These are phyloP conservation scores for Paramecium caudatum DNA, from an alignment of 73 alveolate species.

Conservation along the genomic window DNA sequence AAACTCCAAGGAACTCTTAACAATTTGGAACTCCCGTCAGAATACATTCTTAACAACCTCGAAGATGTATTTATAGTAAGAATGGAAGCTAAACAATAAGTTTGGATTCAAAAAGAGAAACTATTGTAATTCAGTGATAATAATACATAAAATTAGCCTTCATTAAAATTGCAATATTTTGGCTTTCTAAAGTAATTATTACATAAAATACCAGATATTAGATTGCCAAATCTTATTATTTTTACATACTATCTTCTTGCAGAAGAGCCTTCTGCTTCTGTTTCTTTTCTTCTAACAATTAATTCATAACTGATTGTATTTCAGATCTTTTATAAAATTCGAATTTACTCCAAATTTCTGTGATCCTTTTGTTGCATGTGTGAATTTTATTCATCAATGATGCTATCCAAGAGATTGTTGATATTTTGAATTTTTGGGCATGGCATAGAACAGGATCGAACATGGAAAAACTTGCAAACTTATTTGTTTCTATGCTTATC, in stretches of 20 bases:
- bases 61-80: slow-evolving; percentile 33
- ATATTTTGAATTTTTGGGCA: slow-evolving; percentile 8
- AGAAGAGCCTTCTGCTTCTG: slow-evolving; percentile 31
- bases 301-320: slow-evolving; percentile 38
- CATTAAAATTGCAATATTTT: neutral
- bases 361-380: neutral
- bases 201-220: slow-evolving; percentile 10
- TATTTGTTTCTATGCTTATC: slow-evolving; percentile 1
- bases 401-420: neutral
- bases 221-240: slow-evolving; percentile 11
- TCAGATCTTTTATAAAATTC: slow-evolving; percentile 27
- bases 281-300: slow-evolving; percentile 56
- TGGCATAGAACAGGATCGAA: slow-evolving; percentile 50
- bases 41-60: neutral
- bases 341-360: slow-evolving; percentile 12
- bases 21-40: neutral
- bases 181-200: neutral
- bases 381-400: slow-evolving; percentile 5
- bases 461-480: slow-evolving; percentile 10
- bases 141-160: too few species aligned
- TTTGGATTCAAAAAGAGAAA: slow-evolving; percentile 5
- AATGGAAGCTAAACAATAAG: slow-evolving; percentile 51
- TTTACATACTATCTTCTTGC: neutral
- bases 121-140: too few species aligned
- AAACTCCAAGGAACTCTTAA: neutral